These are phyloP conservation scores for Zelonia costaricensis DNA, from an alignment of 208 protist species.

Conservation along the genomic window DNA sequence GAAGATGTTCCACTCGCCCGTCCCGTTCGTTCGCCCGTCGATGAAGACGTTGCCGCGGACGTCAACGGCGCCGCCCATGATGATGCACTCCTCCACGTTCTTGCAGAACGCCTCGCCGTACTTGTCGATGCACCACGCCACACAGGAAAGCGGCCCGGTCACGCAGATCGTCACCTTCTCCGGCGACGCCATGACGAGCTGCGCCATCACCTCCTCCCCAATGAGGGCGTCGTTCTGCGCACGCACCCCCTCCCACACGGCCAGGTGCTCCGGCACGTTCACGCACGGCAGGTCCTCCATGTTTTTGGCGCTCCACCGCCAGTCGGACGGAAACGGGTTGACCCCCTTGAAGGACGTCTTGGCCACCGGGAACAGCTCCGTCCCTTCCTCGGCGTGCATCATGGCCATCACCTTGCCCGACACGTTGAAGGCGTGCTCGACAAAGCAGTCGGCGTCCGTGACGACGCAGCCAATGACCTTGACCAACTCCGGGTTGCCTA, in stretches of 20 bases:
- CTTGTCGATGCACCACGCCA: conserved; percentile 84
- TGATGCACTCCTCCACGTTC: conserved; percentile 85
- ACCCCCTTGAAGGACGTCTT: conserved; percentile 72
- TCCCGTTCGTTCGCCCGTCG: conserved; percentile 62
- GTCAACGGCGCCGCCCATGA: conserved; percentile 90
- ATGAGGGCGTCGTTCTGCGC: conserved; percentile 43
- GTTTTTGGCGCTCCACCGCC: conserved; percentile 81
- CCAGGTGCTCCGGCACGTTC: conserved; percentile 60
- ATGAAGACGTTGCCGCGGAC: conserved; percentile 87
- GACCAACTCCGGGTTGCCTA: conserved; percentile 72
- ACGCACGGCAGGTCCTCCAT: conserved; percentile 86
- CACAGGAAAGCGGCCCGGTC: conserved; percentile 82
- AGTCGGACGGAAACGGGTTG: conserved; percentile 84
- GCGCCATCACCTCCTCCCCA: conserved; percentile 82
- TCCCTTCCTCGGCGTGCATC: conserved; percentile 47
- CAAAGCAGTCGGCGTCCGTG: conserved; percentile 87
- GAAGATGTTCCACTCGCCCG: conserved; percentile 91
- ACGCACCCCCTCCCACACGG: conserved; percentile 50
- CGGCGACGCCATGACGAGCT: conserved; percentile 69
- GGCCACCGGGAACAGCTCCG: conserved; percentile 67
- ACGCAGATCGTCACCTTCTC: conserved; percentile 88
- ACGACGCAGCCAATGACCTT: conserved; percentile 82
- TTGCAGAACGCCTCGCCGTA: conserved; percentile 72
- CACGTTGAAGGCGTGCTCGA: conserved; percentile 67
- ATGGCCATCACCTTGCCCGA: conserved; percentile 82